Conservation (phyloP, 208 protist species). For the Leishmania lainsoni region DNA sequence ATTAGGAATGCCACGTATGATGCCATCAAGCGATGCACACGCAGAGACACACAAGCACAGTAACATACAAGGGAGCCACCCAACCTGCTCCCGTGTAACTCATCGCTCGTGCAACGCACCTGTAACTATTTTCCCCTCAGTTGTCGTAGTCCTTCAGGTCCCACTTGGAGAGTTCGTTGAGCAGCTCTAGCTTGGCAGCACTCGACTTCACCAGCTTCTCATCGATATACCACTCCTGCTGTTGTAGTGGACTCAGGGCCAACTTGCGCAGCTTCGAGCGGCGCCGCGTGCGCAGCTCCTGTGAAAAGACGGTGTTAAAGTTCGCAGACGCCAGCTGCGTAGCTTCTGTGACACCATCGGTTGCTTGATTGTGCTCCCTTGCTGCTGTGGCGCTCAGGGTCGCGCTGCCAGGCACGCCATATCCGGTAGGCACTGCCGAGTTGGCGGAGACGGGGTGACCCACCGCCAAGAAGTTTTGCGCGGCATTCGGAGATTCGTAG, state of each 20-base stretch:
- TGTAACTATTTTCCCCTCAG: conserved; percentile 5
- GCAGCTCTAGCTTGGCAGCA: conserved; percentile 72
- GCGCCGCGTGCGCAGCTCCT: conserved; percentile 63
- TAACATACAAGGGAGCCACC: not conserved
- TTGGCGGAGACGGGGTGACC: conserved; percentile 28
- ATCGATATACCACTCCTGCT: conserved; percentile 89
- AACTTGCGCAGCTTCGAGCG: conserved; percentile 65
- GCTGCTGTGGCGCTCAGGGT: not conserved
- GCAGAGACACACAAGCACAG: not conserved
- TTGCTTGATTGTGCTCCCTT: not conserved
- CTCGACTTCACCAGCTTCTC: conserved; percentile 77
- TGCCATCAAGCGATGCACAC: not conserved
- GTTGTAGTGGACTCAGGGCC: conserved; percentile 59
- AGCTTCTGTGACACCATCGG: conserved; percentile 8
- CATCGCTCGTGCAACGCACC: conserved; percentile 1
- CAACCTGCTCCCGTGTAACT: not conserved
- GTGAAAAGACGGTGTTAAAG: conserved; percentile 58
- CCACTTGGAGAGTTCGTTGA: conserved; percentile 80
- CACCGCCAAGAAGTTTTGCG: conserved; percentile 66
- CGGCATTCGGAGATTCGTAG: conserved; percentile 33
- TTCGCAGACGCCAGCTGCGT: conserved; percentile 25
- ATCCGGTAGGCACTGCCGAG: not conserved
- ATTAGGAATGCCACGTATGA: conserved; percentile 1
- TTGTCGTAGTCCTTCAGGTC: conserved; percentile 77
- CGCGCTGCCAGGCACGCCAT: not conserved